These are phyloP conservation scores for Nicotiana knightiana DNA, from an alignment of 257 asterid species.

Conservation along the genomic window DNA sequence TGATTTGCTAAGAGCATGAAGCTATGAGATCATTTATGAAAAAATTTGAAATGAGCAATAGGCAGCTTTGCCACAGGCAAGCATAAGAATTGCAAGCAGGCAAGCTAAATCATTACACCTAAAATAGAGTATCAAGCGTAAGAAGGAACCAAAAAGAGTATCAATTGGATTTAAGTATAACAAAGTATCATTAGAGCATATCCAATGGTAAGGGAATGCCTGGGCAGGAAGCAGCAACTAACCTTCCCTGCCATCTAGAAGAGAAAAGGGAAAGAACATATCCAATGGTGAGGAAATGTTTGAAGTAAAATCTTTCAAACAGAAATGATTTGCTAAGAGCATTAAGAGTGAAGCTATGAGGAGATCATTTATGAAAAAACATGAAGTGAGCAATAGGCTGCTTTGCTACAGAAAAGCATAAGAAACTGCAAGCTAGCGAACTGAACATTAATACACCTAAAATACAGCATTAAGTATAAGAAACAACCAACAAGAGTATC, in stretches of 20 bases:
- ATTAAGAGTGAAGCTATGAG: not conserved
- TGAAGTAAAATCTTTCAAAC: not conserved
- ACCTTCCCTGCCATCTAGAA: not conserved
- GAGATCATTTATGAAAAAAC: not conserved
- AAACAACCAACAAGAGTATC: not conserved
- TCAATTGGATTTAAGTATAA: not conserved
- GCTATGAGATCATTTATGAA: not conserved
- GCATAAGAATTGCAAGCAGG: not conserved
- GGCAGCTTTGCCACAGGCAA: not conserved
- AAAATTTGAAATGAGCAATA: not conserved
- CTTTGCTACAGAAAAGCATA: not conserved
- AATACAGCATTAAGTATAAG: not conserved
- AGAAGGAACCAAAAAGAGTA: not conserved
- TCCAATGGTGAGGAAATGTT: no score
- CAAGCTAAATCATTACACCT: not conserved
- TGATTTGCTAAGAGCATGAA: not conserved
- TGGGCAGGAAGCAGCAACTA: not conserved
- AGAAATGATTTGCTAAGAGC: not conserved
- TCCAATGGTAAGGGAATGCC: not conserved
- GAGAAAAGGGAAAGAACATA: not conserved
- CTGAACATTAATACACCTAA: not conserved
- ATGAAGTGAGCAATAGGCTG: not conserved
- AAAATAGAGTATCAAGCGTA: not conserved
- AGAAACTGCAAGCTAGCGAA: not conserved
- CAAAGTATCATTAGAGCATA: not conserved